These are phyloP conservation scores for Pelargonium australe DNA, from an alignment of 441 rosid genomes.

Conservation along the genomic window DNA sequence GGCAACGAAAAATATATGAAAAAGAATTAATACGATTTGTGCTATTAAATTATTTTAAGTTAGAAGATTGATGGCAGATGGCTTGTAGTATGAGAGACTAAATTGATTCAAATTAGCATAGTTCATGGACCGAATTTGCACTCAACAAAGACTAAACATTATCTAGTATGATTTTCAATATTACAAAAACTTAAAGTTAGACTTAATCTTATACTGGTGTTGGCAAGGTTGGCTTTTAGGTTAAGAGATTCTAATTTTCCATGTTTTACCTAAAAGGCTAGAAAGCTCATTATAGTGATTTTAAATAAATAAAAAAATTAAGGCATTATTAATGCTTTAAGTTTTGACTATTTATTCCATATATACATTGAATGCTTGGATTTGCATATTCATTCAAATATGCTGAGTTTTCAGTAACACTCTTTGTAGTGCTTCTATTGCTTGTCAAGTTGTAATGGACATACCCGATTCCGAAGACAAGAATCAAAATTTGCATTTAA, in stretches of 20 bases:
- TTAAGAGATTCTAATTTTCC: background rate
- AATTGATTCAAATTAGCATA: too few relatives aligned
- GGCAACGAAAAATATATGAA: too few relatives aligned
- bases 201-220: background rate
- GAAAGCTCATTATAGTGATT: background rate
- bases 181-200: background rate
- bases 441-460: background rate
- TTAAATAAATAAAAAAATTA: background rate
- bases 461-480: background rate
- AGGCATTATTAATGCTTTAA: background rate
- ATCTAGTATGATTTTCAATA: background rate
- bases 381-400: background rate
- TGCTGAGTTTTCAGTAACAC: background rate
- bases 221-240: background rate
- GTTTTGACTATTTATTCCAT: background rate
- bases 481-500: background rate
- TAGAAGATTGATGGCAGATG: too few relatives aligned
- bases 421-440: background rate
- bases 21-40: too few relatives aligned
- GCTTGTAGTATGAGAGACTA: too few relatives aligned
- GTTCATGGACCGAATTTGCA: background rate
- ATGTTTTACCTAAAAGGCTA: background rate
- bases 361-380: background rate
- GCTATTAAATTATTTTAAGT: too few relatives aligned
- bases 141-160: background rate